Base-by-base conservation (phyloP, 148 eudicot species). In the Silene uniflora region DNA sequence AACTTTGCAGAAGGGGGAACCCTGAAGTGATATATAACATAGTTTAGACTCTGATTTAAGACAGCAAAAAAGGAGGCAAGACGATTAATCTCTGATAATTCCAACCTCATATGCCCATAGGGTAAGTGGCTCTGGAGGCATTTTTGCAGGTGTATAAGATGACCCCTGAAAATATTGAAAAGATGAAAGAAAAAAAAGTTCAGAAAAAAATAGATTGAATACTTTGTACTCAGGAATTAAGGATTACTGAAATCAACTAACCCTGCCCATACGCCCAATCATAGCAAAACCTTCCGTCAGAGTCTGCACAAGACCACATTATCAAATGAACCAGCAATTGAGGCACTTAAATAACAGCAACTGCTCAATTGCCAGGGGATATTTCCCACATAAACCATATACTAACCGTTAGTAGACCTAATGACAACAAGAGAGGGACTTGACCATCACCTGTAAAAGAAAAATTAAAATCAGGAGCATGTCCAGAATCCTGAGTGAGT, bases 231-330 rank as follows among this genome's bases (percentile, higher is more conserved):
- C 24, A 67, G 67, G n/a, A 27, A 0, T 39, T 39, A 7, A 39
- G 44, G 44, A 39, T 39, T 49, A 24, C 42, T 23, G 18, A 70
- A 7, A 62, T 35, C 62, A 62, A 67, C 76, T 83, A 81, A 91
- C 97, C 91, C 84, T 89, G 52, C 97, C 98, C 90, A 90, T 64
- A 29, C 98, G 93, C 61, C 98, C 98, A 83, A 95, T 92, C 96
- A 95, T 88, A 35, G 98, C 98, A 89, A 95, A 90, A 56, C 97
- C 98, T 86, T 79, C 97, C 0, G 92, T 89, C 80, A 95, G 81
- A 68, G 98, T 95, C 98, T 95, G 86, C 42, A 80, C 76, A 62
- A 47, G 59, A 44, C 65, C 62, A 80, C 62, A 66, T 44, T 62
- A 79, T 64, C 70, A 67, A 60, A 73, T 35, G 39, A 62, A 19